These are phyloP conservation scores for Neurospora hispaniola DNA, from an alignment of 495 filamentous ascomycete genomes.

Conservation along the genomic window DNA sequence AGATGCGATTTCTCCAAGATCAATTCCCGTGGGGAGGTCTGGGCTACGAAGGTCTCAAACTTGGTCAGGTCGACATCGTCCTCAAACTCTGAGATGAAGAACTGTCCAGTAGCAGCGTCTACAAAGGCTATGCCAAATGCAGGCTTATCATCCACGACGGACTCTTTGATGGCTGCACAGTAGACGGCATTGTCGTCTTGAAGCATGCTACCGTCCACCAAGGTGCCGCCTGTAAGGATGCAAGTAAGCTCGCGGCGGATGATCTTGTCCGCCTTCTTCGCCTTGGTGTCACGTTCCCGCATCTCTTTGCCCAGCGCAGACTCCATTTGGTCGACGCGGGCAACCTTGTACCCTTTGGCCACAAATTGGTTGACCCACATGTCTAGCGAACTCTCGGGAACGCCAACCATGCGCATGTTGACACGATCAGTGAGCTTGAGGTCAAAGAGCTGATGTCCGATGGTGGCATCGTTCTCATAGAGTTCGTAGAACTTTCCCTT, in stretches of 20 bases:
- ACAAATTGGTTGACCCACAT: constrained; percentile 94
- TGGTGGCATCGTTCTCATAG: constrained; percentile 95
- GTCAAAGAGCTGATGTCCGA: constrained; percentile 95
- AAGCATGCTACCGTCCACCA: constrained; percentile 93
- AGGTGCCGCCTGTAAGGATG: constrained; percentile 82
- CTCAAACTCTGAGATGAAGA: constrained; percentile 80
- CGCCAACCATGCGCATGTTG: constrained; percentile 98
- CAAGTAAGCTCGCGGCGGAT: constrained; percentile 85
- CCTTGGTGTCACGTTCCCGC: constrained; percentile 65
- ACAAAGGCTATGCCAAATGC: constrained; percentile 90
- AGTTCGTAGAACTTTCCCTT: constrained; percentile 99
- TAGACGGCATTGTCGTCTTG: constrained; percentile 97
- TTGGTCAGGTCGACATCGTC: constrained; percentile 94
- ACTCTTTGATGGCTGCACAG: constrained; percentile 94
- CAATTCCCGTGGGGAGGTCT: constrained; percentile 81
- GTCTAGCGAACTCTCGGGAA: constrained; percentile 80
- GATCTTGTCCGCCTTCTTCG: constrained; percentile 70
- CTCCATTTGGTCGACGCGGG: constrained; percentile 91
- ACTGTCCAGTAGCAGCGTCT: constrained; percentile 92
- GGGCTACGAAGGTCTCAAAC: constrained; percentile 95
- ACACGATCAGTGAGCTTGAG: constrained; percentile 96
- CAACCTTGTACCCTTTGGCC: constrained; percentile 91
- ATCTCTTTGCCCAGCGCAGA: constrained; percentile 95
- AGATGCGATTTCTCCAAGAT: constrained; percentile 81
- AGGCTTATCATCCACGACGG: constrained; percentile 61